Evolutionary conservation across 176 grass and related monocot species (phyloP).

Genomic region (Triticum aestivum): DNA sequence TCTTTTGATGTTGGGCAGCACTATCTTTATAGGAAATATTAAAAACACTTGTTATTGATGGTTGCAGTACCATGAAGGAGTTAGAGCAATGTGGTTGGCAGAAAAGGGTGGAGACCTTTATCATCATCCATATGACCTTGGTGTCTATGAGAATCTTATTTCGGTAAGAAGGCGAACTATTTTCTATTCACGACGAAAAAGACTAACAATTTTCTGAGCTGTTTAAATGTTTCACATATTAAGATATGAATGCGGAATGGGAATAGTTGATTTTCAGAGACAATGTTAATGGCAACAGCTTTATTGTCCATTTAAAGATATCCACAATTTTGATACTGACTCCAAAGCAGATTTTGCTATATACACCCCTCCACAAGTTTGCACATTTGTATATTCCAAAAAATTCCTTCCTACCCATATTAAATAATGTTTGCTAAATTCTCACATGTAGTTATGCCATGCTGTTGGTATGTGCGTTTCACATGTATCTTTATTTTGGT

Average conservation of each 20-base stretch:
- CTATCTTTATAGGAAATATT: slow-evolving; percentile 23
- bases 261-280: not conserved
- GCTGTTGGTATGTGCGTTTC: not conserved
- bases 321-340: not conserved
- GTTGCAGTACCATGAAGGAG: slow-evolving; percentile 96
- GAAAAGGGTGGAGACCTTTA: slow-evolving; percentile 86
- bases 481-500: not conserved
- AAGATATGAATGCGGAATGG: not conserved
- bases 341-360: not conserved
- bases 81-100: slow-evolving; percentile 91
- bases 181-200: not conserved
- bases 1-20: slow-evolving; percentile 1
- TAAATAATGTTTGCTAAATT: not conserved
- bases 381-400: not conserved
- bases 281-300: not conserved
- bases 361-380: not conserved
- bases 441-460: not conserved
- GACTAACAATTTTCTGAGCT: not conserved
- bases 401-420: not conserved
- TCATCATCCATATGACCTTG: slow-evolving; percentile 86
- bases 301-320: not conserved
- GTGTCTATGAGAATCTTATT: slow-evolving; percentile 84
- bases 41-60: slow-evolving; percentile 16
- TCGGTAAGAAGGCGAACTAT: slow-evolving; percentile 51
- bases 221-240: not conserved